Percentiles rank a stretch among this genome's conserved stretches.
Conservation (phyloP, 2,329 filamentous ascomycete species). For the Didymella segeticola region DNA sequence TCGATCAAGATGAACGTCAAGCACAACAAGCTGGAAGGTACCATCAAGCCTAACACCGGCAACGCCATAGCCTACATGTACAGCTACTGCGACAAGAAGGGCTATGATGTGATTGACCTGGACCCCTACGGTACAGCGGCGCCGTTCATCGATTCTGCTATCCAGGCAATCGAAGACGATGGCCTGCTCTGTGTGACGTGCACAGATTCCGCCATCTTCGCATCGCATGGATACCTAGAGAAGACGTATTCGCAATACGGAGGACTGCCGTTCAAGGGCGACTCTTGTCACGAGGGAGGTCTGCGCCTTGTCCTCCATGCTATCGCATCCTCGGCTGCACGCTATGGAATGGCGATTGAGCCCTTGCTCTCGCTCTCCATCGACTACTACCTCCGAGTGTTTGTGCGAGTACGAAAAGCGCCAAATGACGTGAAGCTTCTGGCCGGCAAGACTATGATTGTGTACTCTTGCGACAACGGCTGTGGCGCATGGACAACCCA, state of each 20-base stretch:
- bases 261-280: slow-evolving; percentile 83
- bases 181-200: slow-evolving; percentile 94
- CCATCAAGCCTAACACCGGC: slow-evolving; percentile 75
- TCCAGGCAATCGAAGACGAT: slow-evolving; percentile 86
- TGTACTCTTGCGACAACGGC: slow-evolving; percentile 88
- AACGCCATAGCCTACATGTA: slow-evolving; percentile 96
- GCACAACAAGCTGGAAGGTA: slow-evolving; percentile 77
- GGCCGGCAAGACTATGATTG: slow-evolving; percentile 88
- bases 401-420: slow-evolving; percentile 80
- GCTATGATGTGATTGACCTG: slow-evolving; percentile 92
- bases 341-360: slow-evolving; percentile 87
- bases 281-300: slow-evolving; percentile 87
- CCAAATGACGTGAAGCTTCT: slow-evolving; percentile 88
- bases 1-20: slow-evolving; percentile 84
- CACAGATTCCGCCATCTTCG: slow-evolving; percentile 94
- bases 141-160: slow-evolving; percentile 87
- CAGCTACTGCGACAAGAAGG: slow-evolving; percentile 63
- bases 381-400: slow-evolving; percentile 92
- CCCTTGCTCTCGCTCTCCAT: slow-evolving; percentile 92
- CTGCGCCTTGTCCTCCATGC: slow-evolving; percentile 84
- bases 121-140: slow-evolving; percentile 95
- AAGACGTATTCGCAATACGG: slow-evolving; percentile 96
- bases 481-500: slow-evolving; percentile 94
- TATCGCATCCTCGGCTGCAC: slow-evolving; percentile 79
- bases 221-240: slow-evolving; percentile 90